Percentiles rank a stretch among this genome's conserved stretches.
phyloP scores from a whole-genome alignment of 768 basidiomycete genomes.

The Collybia sordida region DNA sequence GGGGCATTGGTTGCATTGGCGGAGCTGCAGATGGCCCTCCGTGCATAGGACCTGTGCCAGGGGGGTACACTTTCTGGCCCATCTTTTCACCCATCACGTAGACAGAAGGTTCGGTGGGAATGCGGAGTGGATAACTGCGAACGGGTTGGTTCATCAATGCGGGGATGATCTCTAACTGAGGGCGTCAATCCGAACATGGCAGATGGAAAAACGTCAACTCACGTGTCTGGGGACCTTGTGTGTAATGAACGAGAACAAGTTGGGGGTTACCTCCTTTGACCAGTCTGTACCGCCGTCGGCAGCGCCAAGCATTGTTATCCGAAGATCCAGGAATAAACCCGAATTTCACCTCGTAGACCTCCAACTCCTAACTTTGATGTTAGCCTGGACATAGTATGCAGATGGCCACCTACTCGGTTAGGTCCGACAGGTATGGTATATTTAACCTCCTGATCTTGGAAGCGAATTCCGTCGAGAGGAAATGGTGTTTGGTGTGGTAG shows the following conservation, averaged over 20 bases:
- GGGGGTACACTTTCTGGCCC: constrained; percentile 63
- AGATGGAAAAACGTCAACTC: constrained; percentile 29
- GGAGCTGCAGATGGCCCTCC: constrained; percentile 16
- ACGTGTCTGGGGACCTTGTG: constrained; percentile 64
- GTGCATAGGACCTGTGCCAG: constrained; percentile 31
- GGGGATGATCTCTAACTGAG: constrained; percentile 54
- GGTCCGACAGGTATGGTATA: constrained; percentile 48
- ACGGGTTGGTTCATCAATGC: constrained; percentile 58
- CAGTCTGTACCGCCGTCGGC: constrained; percentile 72
- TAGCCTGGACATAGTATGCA: constrained; percentile 2
- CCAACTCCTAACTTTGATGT: constrained; percentile 58
- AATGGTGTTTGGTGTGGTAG: constrained; percentile 58
- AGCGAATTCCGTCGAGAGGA: constrained; percentile 77
- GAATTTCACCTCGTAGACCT: constrained; percentile 69
- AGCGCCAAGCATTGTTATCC: constrained; percentile 64
- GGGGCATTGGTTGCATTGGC: constrained; percentile 26
- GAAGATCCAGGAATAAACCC: constrained; percentile 72
- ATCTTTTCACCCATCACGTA: constrained; percentile 72
- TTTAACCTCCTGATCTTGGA: constrained; percentile 69
- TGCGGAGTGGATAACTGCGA: constrained; percentile 70
- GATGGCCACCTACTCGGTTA: constrained; percentile 48
- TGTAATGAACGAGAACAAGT: constrained; percentile 77
- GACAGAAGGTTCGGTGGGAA: constrained; percentile 62
- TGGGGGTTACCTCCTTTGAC: constrained; percentile 71
- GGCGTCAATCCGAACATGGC: constrained; percentile 12